Conservation (phyloP, 495 filamentous ascomycete genomes). For the Arthonia radiata region DNA sequence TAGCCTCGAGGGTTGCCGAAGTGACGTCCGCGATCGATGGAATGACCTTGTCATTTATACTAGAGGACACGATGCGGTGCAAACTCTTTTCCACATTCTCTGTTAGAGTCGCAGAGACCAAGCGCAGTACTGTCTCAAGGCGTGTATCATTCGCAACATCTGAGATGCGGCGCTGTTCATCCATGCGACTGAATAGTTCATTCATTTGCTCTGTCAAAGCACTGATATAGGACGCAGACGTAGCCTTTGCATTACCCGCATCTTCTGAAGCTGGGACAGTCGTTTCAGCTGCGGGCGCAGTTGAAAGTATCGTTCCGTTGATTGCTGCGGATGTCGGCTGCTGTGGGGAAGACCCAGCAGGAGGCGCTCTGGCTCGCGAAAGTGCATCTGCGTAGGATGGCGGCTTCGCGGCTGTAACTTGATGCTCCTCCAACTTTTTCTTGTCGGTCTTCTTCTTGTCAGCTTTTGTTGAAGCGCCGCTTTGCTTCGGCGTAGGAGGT, state of each 20-base stretch:
- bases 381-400: no score
- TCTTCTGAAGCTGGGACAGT: no score
- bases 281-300: no score
- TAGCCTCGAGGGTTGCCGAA: slow-evolving; percentile 30
- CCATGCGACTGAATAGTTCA: slow-evolving; percentile 31
- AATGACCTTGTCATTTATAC: slow-evolving; percentile 39
- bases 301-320: no score
- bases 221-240: slow-evolving; percentile 30
- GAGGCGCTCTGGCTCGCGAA: no score
- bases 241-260: slow-evolving; percentile 26
- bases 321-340: no score
- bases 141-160: slow-evolving; percentile 40
- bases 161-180: slow-evolving; percentile 37
- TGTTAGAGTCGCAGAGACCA: slow-evolving; percentile 68
- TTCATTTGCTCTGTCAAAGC: slow-evolving; percentile 31
- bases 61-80: slow-evolving; percentile 36
- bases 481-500: no score
- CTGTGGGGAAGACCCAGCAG: no score
- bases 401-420: no score
- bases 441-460: no score
- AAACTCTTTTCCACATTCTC: slow-evolving; percentile 74
- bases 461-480: no score
- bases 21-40: slow-evolving; percentile 25
- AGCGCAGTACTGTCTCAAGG: slow-evolving; percentile 56
- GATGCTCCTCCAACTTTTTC: no score